Base-by-base conservation (phyloP, 2,329 filamentous ascomycete species). In the Scopulariopsis brevicaulis region DNA sequence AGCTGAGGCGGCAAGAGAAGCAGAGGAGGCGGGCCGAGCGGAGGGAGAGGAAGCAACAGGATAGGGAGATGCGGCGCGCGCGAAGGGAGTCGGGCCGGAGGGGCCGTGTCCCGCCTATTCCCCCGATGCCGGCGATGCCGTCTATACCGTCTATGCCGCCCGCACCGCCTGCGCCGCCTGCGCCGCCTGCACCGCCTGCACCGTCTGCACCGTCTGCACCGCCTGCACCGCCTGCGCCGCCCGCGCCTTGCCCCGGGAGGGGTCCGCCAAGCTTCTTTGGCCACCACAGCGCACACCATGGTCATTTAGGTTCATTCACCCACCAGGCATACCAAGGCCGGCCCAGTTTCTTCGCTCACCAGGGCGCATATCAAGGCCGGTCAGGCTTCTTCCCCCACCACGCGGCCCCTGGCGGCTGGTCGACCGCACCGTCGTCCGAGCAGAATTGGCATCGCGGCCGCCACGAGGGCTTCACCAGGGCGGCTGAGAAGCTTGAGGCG, bases 361-460 rank as follows among this genome's bases (percentile, higher is more conserved):
- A 32, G 12, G 48, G 48, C 15, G 48, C 22, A 12, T 28, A 28
- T 24, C 22, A 28, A 28, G 48, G 22, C 24, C 20, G 48, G 48
- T 18, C 12, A 51, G 48, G 48, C 22, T 34, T 53, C 24, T 34
- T 53, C 25, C 51, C 34, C 15, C 22, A 34, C 24, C n/a, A 15
- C 32, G 14, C 4, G 15, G 22, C 37, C 34, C 55, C 71, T 0
- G 70, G 70, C 7, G 66, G 69, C 6, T 73, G 70, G 72, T 70
- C 71, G 8, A 61, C 65, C 22, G 67, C 72, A n/a, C 56, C 60
- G 32, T 62, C 60, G 34, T 60, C 62, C 24, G 56, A 57, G 18
- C 60, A 59, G 20, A 54, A 54, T 60, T 65, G 7, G 56, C 63
- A 15, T 63, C 64, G 14, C 64, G 64, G 4, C 60, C 1, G 65